Base-by-base conservation (phyloP, 352 stramenopile species). In the Pythium rishiriense region DNA sequence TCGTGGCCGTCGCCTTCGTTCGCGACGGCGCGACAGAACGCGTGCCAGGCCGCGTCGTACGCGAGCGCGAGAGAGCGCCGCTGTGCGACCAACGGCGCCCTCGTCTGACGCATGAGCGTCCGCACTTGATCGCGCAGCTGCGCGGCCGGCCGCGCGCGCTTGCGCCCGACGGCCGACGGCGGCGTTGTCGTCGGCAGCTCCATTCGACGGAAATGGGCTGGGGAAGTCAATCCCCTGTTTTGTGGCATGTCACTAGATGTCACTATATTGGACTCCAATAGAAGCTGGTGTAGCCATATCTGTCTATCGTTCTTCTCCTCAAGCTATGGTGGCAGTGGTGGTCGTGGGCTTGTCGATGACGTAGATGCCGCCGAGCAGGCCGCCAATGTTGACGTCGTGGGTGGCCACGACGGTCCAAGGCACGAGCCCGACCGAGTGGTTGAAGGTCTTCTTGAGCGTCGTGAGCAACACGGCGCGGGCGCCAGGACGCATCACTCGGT, bases 381-480 rank as follows among this genome's bases (percentile, higher is more conserved):
- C 84, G 43, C 84, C 82, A 49, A 93, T 91, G 64, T 84, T 93
- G 15, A 93, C 84, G 25, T 87, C 76, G 68, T 91, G 64, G 41
- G 79, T 73, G 6, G 70, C 52, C 21, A 80, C 61, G 15, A 90
- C 56, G 0, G 52, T 64, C 48, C 87, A 73, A 28, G 61, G 41
- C 21, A 82, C 62, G 42, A 81, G 70, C 39, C 77, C 72, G 19
- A 91, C 64, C 8, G 67, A 78, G 28, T 80, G 72, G 49, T 78
- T 72, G 58, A 90, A 88, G 26, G 89, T 72, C 58, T 93, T 93
- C 68, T 91, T 91, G 55, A 84, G 87, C 60, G 88, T 83, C n/a
- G 85, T 73, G 2, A 93, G 75, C n/a, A 93, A 58, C 10, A 93
- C 85, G 74, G 55, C 81, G 51, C 76, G 78, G 29, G 81, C 77